A percentile compares a stretch with the other conserved stretches of the same genome.
Evolutionary conservation across 163 green algal genomes (phyloP).

Genomic region (Chlamydomonas reinhardtii): DNA sequence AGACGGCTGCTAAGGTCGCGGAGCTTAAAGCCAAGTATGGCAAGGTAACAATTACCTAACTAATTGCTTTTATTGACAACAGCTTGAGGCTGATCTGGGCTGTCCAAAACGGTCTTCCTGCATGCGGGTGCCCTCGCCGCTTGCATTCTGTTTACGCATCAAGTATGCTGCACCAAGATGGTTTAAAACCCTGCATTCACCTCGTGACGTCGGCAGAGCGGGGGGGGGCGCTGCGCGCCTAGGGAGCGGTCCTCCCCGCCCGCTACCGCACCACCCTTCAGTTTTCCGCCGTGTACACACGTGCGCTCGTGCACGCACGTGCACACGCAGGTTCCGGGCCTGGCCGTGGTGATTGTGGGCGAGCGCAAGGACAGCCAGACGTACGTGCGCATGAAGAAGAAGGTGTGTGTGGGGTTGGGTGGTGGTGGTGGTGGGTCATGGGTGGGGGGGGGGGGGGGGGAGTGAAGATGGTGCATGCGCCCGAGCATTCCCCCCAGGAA

Average conservation of each 20-base stretch:
- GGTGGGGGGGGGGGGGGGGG: no score
- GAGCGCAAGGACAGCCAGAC: conserved; percentile 92
- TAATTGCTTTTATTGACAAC: not conserved
- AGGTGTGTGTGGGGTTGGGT: conserved; percentile 75
- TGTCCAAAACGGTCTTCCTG: not conserved
- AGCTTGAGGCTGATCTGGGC: not conserved
- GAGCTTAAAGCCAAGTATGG: conserved; percentile 77
- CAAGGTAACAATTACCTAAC: conserved; percentile 55
- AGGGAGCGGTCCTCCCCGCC: no score
- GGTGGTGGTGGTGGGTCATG: no score
- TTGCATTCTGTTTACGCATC: no score
- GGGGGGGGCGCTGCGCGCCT: no score
- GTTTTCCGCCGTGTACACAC: no score
- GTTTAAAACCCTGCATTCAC: no score
- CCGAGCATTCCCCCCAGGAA: no score
- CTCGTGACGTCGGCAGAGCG: no score
- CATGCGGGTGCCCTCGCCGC: not conserved
- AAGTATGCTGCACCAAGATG: no score
- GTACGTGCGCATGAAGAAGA: conserved; percentile 95
- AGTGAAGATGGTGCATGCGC: conserved; percentile 53
- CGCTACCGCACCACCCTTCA: no score
- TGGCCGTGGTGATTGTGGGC: conserved; percentile 95
- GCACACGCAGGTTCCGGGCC: conserved; percentile 80
- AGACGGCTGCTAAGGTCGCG: conserved; percentile 83
- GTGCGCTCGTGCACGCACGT: no score